A percentile compares a stretch with the other conserved stretches of the same genome.
Evolutionary conservation across 176 grass and related monocot species (phyloP).

Genomic region (Zea mays): Zm-B73-REFERENCE-NAM-5.0 NC_050099.1:15972501-15973000

Average conservation of each 20-base stretch:
- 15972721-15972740: background rate
- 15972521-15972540: constrained; percentile 4
- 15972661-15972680: background rate
- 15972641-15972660: constrained; percentile 26
- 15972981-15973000: too few relatives aligned
- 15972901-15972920: too few relatives aligned
- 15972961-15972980: too few relatives aligned
- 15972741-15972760: constrained; percentile 33
- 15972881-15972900: too few relatives aligned
- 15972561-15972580: background rate
- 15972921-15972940: too few relatives aligned
- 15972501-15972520: constrained; percentile 43
- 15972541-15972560: background rate
- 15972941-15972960: too few relatives aligned
- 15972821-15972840: background rate
- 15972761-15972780: background rate
- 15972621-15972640: background rate
- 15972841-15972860: too few relatives aligned
- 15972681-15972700: background rate
- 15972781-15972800: background rate
- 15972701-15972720: background rate
- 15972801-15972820: background rate
- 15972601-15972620: background rate
- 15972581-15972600: background rate
- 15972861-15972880: too few relatives aligned